Base-by-base conservation (phyloP, 2,329 filamentous ascomycete genomes). In the Talaromyces islandicus region DNA sequence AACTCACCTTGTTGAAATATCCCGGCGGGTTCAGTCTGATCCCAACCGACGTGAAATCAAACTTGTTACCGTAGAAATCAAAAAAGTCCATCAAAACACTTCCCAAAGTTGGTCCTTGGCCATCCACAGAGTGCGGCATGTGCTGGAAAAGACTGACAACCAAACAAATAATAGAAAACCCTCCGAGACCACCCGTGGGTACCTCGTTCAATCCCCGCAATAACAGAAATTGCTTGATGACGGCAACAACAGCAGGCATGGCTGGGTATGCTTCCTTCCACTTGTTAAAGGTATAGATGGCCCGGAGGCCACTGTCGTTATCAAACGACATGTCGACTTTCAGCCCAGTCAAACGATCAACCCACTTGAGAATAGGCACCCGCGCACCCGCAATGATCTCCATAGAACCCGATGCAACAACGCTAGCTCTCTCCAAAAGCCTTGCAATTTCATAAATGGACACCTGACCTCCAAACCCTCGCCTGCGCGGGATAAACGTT, bases 261-360 rank as follows among this genome's bases (percentile, higher is more conserved):
- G 87, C 86, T 0, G 93, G 92, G 65, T 88, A 96, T 57, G 88
- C 79, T 14, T 79, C 67, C 73, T 90, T 92, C 94, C 94, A 99
- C 0, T 79, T 73, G 58, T 86, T 75, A 71, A 97, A 96, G 0
- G 91, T 97, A 19, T 86, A 78, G 68, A 94, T 88, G 2, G 94
- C 93, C 19, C 83, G 76, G 10, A 97, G 78, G 11, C 94, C 94
- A 48, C 89, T 90, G 38, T 88, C 76, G 70, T 97, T 97, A 76
- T 99, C 93, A 70, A 99, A 97, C 0, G 92, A 97, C 12, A 99
- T 84, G 71, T 99, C 94, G 12, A 97, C 89, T 66, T 89, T 90
- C 57, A 99, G 79, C 12, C 87, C 87, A 1, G 92, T 97, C 57
- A 83, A 69, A 58, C 78, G 81, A 70, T 99, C 94, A 51, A 91